phyloP scores from a whole-genome alignment of 2,329 filamentous ascomycete species.

The Fonsecaea erecta region DNA sequence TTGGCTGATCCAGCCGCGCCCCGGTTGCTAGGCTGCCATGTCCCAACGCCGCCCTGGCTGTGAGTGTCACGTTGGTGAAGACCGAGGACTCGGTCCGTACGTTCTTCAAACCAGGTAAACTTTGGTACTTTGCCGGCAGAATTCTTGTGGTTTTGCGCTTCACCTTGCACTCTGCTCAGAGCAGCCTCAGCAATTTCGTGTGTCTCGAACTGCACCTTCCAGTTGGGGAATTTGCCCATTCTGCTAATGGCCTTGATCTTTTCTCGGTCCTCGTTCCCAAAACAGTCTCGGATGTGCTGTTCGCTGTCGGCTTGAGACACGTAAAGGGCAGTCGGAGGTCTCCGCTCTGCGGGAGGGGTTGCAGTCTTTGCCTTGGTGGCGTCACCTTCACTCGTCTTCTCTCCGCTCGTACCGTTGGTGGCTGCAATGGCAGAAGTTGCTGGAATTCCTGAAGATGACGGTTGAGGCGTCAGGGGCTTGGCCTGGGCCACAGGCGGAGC shows the following conservation, averaged over 20 bases:
- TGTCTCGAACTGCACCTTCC: constrained; percentile 83
- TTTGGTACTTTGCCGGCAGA: constrained; percentile 78
- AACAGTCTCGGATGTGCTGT: constrained; percentile 79
- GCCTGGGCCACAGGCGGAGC: constrained; percentile 52
- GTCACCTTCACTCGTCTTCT: constrained; percentile 48
- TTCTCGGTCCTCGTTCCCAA: constrained; percentile 77
- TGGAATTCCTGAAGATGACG: constrained; percentile 41
- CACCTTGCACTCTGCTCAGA: constrained; percentile 69
- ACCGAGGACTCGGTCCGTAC: constrained; percentile 49
- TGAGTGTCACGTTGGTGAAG: constrained; percentile 46
- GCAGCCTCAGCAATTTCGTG: constrained; percentile 79
- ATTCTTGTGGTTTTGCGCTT: constrained; percentile 71
- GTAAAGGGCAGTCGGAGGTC: constrained; percentile 80
- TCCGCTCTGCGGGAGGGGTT: constrained; percentile 56
- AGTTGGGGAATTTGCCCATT: constrained; percentile 73
- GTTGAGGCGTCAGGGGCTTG: constrained; percentile 58
- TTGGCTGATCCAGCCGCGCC: constrained; percentile 67
- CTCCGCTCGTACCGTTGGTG: constrained; percentile 58
- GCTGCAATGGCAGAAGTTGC: constrained; percentile 45
- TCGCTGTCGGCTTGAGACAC: constrained; percentile 83
- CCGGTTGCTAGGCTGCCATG: constrained; percentile 62
- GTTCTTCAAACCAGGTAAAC: constrained; percentile 79
- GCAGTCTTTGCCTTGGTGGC: constrained; percentile 65
- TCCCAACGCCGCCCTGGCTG: constrained; percentile 56
- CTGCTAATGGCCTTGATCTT: constrained; percentile 78